Base-by-base conservation (phyloP, 306 rosid genomes). In the Vigna trinervia region DNA sequence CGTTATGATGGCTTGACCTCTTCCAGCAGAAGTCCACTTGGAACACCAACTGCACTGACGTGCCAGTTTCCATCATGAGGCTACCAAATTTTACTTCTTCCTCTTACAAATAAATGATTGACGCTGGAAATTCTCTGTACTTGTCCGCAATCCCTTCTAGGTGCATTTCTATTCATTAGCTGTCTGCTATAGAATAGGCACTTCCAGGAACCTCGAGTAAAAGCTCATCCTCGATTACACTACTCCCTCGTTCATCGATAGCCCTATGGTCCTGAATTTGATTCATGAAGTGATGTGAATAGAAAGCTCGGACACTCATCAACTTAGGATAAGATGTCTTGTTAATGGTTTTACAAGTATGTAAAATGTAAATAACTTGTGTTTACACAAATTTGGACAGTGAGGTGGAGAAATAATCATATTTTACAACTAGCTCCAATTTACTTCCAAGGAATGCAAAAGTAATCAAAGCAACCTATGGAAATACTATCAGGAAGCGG, bases 131-230 rank as follows among this genome's bases (percentile, higher is more conserved):
- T 30, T 54, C 9, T 22, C 30, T 19, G 52, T 26, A 69, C 52
- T 22, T 47, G 62, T 69, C 50, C 9, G 5, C 69, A 15, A 62
- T 70, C 47, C 53, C 74, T 50, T 76, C 81, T 62, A 70, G 51
- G 50, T 78, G 61, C 85, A n/a, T 63, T 75, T 71, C 78, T 71
- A 36, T 67, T 80, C 58, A 77, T 64, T 45, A 66, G 76, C 46
- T 54, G 60, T 82, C 60, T 53, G 69, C 89, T 46, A 23, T 68
- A 47, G 97, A 78, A 83, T 94, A 94, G 34, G 98, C 92, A 84
- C 98, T 94, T 77, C 97, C 96, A 9, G 98, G 97, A 82, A 94
- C 98, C 80, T 78, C 81, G 77, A 94, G 89, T 48, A 89, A 80
- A 80, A 90, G 88, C 65, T 90, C 92, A 69, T 89, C 89, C 77